Evolutionary conservation across 345 rosid genomes (phyloP), one percentile per base, ranked within the genome.

Genomic region (Hibiscus trionum): DNA sequence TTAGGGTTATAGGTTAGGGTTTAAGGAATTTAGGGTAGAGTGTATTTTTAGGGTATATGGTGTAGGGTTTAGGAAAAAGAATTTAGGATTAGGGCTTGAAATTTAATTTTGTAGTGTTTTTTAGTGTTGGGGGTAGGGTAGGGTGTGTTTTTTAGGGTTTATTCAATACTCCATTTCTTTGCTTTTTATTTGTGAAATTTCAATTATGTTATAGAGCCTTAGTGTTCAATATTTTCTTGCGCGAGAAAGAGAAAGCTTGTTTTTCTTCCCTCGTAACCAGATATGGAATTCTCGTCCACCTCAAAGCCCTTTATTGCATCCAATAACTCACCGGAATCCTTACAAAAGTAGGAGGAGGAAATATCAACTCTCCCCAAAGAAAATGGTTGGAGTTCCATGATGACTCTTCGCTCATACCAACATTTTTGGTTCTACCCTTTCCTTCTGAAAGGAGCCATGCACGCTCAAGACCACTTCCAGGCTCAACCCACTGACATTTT

Each of bases 341-440:
- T 4, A 4, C 16, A 52, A 64, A 64, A 29, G 19, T 57, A 37
- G 35, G 44, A 0, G 31, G 47, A 74, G 2, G 16, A 0, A 1
- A 29, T 74, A 10, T 74, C 77, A 44, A 19, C 33, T 27, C 60
- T 74, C 47, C 72, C 67, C 1, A 27, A 35, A 44, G 72, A 44
- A 29, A 17, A 27, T 29, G 44, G 67, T 17, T 74, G 66, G 70
- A 53, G 11, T 3, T 4, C 11, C 16, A 29, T 50, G 42, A 16
- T 1, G 55, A 7, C 7, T 39, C 53, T 65, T 27, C 17, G 24
- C 61, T 27, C 29, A 52, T 69, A 69, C 61, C 46, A 52, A 52
- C 60, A 35, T 10, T 69, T 69, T 17, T 69, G 72, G 72, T 69
- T 53, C 60, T 69, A 7, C 0, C 29, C 47, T 29, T 7, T 16